Evolutionary conservation across 2,329 filamentous ascomycete species (phyloP), one percentile per base, ranked within the genome.

Genomic region (Calonectria leucothoes): DNA sequence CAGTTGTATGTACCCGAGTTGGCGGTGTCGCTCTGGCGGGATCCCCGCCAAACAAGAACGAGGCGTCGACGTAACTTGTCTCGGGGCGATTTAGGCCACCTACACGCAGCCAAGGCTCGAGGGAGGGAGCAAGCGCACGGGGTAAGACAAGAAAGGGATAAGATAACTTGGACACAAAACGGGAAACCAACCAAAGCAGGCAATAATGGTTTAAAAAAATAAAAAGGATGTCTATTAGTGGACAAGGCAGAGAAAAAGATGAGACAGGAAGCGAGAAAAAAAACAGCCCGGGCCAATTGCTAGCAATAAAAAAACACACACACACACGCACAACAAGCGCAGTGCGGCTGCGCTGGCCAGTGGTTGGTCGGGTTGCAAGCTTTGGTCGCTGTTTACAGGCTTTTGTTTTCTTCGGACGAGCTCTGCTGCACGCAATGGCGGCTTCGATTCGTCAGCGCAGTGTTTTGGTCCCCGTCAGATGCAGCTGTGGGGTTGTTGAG

Each of bases 401-500:
- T 42, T 55, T 39, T 42, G 49, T 52, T 57, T 67, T 42, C 48
- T 20, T 14, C 5, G 49, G 49, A 52, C 49, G 51, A 39, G 49
- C 25, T 52, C 14, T n/a, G 20, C 31, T 17, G 23, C 48, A 39
- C 33, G 45, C 29, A 66, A 66, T 61, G 55, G 55, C 59, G 15
- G 59, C 59, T 64, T 64, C 59, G 25, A 45, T 48, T 64, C 59
- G 59, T 52, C 42, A 31, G 25, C 42, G 55, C 42, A 49, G 57
- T 66, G 75, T 75, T 77, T 61, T 75, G 73, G 69, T 78, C 31
- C 35, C 55, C 55, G 55, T 61, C 65, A 31, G 31, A 76, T 79
- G 77, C 76, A 75, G 61, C 72, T 74, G 77, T 75, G 69, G 78
- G 78, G 74, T 78, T 74, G 78, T 76, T 79, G 77, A 77, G 75